phyloP scores from a whole-genome alignment of 106 monocot genomes.

The Hemerocallis citrina region DNA sequence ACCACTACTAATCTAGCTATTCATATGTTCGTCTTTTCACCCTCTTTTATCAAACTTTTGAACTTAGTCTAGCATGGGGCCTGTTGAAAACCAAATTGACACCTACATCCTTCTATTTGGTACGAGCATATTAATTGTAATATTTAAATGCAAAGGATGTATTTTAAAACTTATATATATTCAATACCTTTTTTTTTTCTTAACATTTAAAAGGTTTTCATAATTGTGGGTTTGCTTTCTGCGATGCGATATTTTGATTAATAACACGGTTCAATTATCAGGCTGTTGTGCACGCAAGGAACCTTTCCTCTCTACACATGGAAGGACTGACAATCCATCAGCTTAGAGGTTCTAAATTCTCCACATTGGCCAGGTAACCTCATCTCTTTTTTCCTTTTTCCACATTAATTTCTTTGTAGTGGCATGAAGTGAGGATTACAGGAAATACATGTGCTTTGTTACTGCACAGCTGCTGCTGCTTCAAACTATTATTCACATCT shows the following conservation, averaged over 20 bases:
- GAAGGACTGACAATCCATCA: slow-evolving; percentile 55
- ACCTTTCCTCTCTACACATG: slow-evolving; percentile 60
- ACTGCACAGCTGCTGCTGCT: too few species aligned
- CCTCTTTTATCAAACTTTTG: too few species aligned
- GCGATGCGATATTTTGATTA: background rate
- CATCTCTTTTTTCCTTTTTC: background rate
- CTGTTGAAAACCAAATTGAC: too few species aligned
- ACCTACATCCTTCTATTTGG: too few species aligned
- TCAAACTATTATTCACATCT: too few species aligned
- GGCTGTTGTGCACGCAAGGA: slow-evolving; percentile 42
- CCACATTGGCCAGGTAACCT: slow-evolving; percentile 27
- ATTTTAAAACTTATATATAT: background rate
- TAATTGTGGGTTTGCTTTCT: background rate
- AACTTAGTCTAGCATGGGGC: too few species aligned
- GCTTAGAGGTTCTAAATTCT: slow-evolving; percentile 34
- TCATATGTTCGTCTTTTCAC: too few species aligned
- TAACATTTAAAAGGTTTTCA: background rate
- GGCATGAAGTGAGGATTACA: too few species aligned
- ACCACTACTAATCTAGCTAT: too few species aligned
- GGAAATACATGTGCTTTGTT: too few species aligned
- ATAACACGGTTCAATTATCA: slow-evolving; percentile 12
- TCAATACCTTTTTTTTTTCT: background rate
- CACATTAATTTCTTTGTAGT: background rate
- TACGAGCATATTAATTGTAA: too few species aligned
- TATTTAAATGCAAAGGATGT: too few species aligned